Conservation (phyloP, 176 grass and related monocot genomes). For the Aegilops speltoides region DNA sequence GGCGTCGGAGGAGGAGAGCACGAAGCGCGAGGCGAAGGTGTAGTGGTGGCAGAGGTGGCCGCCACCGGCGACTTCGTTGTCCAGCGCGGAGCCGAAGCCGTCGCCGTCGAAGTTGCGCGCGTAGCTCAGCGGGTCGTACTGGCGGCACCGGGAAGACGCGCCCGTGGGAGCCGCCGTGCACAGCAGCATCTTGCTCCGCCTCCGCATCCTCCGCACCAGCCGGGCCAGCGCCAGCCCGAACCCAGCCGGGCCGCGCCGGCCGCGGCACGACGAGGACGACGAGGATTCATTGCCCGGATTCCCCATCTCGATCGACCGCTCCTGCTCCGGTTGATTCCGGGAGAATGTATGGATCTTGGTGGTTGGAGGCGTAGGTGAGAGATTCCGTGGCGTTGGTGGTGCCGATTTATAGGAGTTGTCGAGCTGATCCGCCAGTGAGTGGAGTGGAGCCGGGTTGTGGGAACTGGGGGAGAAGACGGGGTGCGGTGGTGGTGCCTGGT, state of each 20-base stretch:
- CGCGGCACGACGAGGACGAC: not conserved
- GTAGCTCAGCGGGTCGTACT: slow-evolving; percentile 90
- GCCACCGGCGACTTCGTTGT: slow-evolving; percentile 35
- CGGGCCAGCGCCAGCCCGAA: not conserved
- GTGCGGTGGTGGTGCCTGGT: too few species aligned
- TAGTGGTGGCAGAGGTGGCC: slow-evolving; percentile 39
- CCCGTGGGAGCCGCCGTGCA: slow-evolving; percentile 26
- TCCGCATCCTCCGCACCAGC: slow-evolving; percentile 51
- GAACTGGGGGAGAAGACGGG: too few species aligned
- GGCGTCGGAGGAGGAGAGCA: slow-evolving; percentile 9
- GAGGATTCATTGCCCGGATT: rapidly evolving
- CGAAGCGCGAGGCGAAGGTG: slow-evolving; percentile 80
- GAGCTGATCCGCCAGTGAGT: not conserved
- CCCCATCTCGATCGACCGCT: not conserved
- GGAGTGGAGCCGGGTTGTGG: not conserved
- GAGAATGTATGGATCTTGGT: not conserved
- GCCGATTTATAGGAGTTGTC: not conserved
- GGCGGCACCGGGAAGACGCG: slow-evolving; percentile 38
- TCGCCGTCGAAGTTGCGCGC: slow-evolving; percentile 81
- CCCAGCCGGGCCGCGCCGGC: too few species aligned
- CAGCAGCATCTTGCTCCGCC: slow-evolving; percentile 57
- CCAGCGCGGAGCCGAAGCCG: slow-evolving; percentile 46
- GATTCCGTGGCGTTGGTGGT: not conserved
- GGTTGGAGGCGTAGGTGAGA: not conserved
- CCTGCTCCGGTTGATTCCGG: not conserved